Percentiles rank a stretch among this genome's conserved stretches.
These are phyloP conservation scores for Lyophyllum shimeji DNA, from an alignment of 768 basidiomycete species.

Conservation along the genomic window DNA sequence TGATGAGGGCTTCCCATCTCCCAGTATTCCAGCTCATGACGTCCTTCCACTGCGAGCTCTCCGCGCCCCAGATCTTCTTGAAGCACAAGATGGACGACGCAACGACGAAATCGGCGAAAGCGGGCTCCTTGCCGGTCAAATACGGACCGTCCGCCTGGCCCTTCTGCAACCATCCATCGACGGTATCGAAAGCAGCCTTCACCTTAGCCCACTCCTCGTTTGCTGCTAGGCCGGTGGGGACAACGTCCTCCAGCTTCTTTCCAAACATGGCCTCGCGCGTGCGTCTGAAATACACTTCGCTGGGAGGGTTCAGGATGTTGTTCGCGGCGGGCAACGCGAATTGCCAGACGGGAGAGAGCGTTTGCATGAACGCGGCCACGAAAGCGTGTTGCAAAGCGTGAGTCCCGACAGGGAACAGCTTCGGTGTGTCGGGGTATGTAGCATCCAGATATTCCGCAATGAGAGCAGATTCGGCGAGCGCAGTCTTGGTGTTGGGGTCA, in stretches of 20 bases:
- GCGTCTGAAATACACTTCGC: conserved; percentile 29
- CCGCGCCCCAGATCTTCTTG: conserved; percentile 31
- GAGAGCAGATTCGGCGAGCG: conserved; percentile 31
- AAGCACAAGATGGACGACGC: conserved; percentile 29
- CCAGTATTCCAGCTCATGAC: conserved; percentile 38
- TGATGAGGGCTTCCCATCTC: conserved; percentile 34
- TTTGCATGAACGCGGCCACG: neutral
- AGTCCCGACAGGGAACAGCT: conserved; percentile 26
- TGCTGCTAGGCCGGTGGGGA: conserved; percentile 22
- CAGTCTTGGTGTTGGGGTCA: conserved; percentile 29
- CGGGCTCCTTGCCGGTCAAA: conserved; percentile 34
- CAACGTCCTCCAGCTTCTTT: conserved; percentile 27
- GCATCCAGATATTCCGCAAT: conserved; percentile 41
- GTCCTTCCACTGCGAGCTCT: conserved; percentile 42
- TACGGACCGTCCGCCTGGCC: conserved; percentile 27
- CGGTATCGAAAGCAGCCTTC: conserved; percentile 27
- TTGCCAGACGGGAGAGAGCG: conserved; percentile 3
- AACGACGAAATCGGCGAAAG: conserved; percentile 42
- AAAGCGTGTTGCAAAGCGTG: conserved; percentile 16
- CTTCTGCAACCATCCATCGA: conserved; percentile 29
- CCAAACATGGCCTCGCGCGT: conserved; percentile 28
- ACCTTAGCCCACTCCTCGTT: conserved; percentile 34
- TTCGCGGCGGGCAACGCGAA: conserved; percentile 15
- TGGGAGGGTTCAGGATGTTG: conserved; percentile 27
- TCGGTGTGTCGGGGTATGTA: conserved; percentile 32